Percentiles rank a stretch among this genome's conserved stretches.
Conservation (phyloP, 345 rosid genomes). For the Sonneratia caseolaris region DNA sequence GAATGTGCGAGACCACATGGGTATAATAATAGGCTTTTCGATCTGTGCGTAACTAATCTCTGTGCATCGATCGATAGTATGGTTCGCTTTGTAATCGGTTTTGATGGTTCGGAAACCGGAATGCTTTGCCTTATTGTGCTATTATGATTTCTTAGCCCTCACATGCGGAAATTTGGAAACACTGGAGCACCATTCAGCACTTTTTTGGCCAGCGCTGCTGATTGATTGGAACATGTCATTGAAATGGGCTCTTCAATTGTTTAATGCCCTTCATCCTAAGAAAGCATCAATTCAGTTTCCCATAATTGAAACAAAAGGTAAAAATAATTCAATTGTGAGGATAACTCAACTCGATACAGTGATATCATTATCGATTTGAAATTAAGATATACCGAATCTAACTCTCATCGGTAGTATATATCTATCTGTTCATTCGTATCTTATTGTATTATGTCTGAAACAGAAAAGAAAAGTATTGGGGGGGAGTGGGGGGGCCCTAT, state of each 20-base stretch:
- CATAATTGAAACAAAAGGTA: not conserved
- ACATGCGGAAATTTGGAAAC: not conserved
- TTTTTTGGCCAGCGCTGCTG: not conserved
- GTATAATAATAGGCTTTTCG: no score
- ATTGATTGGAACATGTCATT: conserved; percentile 2
- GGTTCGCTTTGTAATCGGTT: not conserved
- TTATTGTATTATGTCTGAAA: no score
- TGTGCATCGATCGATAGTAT: no score
- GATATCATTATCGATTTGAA: no score
- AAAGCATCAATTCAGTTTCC: not conserved
- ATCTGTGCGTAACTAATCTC: no score
- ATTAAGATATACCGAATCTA: no score
- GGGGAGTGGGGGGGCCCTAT: not conserved
- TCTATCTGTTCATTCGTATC: no score
- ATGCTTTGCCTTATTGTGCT: not conserved
- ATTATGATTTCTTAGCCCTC: not conserved
- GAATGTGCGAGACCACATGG: no score
- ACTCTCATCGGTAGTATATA: no score
- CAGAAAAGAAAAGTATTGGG: no score
- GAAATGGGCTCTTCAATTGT: not conserved
- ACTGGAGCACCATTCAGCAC: not conserved
- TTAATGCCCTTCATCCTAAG: not conserved
- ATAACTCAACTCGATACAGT: no score
- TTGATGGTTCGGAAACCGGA: not conserved
- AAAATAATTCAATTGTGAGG: not conserved